Evolutionary conservation across 148 eudicot species (phyloP).

Genomic region (Vaccinium vitisidaea): DNA sequence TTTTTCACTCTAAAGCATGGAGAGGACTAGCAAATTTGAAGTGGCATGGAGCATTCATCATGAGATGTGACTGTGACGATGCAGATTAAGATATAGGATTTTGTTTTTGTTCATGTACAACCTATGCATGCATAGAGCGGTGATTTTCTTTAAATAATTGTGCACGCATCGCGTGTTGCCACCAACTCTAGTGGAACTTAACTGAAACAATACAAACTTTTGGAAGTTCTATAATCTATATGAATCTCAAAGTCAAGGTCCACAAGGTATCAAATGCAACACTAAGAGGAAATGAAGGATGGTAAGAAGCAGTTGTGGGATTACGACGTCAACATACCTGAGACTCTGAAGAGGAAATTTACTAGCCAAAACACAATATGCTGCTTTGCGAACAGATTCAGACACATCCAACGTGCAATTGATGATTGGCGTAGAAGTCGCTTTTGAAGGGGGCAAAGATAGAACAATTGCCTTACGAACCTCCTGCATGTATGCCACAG

Average conservation of each 20-base stretch:
- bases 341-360: slow-evolving; percentile 97
- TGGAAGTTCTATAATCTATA: neutral
- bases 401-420: slow-evolving; percentile 87
- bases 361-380: slow-evolving; percentile 80
- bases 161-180: neutral
- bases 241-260: neutral
- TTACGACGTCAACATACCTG: slow-evolving; percentile 43
- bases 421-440: slow-evolving; percentile 63
- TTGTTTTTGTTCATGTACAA: neutral
- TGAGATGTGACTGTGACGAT: neutral
- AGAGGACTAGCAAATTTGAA: neutral
- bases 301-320: neutral
- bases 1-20: neutral
- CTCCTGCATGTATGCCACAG: slow-evolving; percentile 55
- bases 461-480: slow-evolving; percentile 78
- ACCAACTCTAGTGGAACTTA: neutral
- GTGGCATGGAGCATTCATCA: neutral
- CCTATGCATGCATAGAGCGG: neutral
- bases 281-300: neutral
- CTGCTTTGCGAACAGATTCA: slow-evolving; percentile 87
- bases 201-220: neutral
- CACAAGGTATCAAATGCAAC: neutral
- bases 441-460: slow-evolving; percentile 76
- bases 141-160: neutral
- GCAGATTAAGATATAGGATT: neutral